Evolutionary conservation across 768 basidiomycete genomes (phyloP), one percentile per base, ranked within the genome.

Genomic region (Rhodotorula paludigena): DNA sequence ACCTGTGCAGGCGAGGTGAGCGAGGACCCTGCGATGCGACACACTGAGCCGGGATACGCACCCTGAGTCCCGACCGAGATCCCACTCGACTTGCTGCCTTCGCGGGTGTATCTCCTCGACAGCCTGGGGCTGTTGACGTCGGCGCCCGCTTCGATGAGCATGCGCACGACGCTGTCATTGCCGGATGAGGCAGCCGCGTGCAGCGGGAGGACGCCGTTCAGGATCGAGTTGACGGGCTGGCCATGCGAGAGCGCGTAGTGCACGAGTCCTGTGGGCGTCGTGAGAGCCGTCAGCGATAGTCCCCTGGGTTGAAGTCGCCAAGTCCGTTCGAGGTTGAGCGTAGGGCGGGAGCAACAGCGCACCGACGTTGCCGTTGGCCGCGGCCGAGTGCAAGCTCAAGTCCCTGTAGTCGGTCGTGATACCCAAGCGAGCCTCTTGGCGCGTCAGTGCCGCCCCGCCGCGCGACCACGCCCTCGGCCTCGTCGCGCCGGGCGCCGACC

Each of bases 111-210:
- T 47, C 80, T 72, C 45, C 80, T 72, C 4, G 81, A 81, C 12
- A 82, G 73, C 89, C 93, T 86, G 60, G 91, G 88, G 8, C 92
- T 92, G 79, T 98, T 98, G 38, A 97, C 94, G 77, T 99, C 96
- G n/a, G 96, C 96, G 30, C 96, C 94, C 64, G 86, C 82, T 68
- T 96, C 90, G 75, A 99, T 88, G 53, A 99, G 81, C 71, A 93
- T 82, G 74, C 85, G 84, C 47, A 98, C 92, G 51, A 97, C 89
- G 64, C 86, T 84, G 63, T 89, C 89, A 76, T 85, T 89, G 3
- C 96, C 96, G 32, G 90, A 90, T 1, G 91, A 89, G 73, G 86
- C 89, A 4, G 94, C 96, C 7, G 92, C 93, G 77, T 99, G 96
- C 15, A 99, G 83, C 6, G 96, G 93, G n/a, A 96, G 85, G 6